phyloP scores from a whole-genome alignment of 306 rosid species.

The Acacia acuminata region DNA sequence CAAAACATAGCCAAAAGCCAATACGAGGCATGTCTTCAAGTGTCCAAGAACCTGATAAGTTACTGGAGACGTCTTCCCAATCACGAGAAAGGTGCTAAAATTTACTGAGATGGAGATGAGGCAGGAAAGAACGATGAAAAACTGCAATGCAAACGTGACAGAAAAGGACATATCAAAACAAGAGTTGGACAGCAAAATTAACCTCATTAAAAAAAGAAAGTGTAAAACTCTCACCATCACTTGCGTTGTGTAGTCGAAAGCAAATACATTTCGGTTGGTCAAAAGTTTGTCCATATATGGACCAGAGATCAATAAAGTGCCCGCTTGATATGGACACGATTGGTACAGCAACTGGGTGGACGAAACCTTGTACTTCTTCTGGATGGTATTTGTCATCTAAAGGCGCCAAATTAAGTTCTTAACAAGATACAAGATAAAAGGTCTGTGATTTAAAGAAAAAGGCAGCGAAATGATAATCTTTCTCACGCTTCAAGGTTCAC shows the following conservation, averaged over 20 bases:
- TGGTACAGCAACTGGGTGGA: slow-evolving; percentile 94
- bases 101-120: slow-evolving; percentile 87
- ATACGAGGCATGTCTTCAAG: slow-evolving; percentile 89
- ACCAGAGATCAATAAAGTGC: slow-evolving; percentile 70
- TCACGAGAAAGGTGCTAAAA: slow-evolving; percentile 94
- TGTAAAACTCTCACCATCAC: slow-evolving; percentile 66
- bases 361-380: slow-evolving; percentile 88
- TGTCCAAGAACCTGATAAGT: slow-evolving; percentile 98
- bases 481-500: neutral
- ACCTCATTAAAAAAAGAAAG: neutral
- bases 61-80: slow-evolving; percentile 92
- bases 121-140: slow-evolving; percentile 79
- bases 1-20: slow-evolving; percentile 83
- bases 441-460: neutral
- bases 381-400: slow-evolving; percentile 97
- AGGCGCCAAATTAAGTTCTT: slow-evolving; percentile 54
- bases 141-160: slow-evolving; percentile 47
- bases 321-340: slow-evolving; percentile 87
- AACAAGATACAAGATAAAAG: slow-evolving; percentile 27
- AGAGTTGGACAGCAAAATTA: neutral
- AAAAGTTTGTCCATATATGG: slow-evolving; percentile 80
- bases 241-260: slow-evolving; percentile 78
- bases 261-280: slow-evolving; percentile 73
- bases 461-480: neutral
- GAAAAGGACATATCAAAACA: neutral